phyloP scores from a whole-genome alignment of 2,329 filamentous ascomycete species.

The Xylariaceae sp. region DNA sequence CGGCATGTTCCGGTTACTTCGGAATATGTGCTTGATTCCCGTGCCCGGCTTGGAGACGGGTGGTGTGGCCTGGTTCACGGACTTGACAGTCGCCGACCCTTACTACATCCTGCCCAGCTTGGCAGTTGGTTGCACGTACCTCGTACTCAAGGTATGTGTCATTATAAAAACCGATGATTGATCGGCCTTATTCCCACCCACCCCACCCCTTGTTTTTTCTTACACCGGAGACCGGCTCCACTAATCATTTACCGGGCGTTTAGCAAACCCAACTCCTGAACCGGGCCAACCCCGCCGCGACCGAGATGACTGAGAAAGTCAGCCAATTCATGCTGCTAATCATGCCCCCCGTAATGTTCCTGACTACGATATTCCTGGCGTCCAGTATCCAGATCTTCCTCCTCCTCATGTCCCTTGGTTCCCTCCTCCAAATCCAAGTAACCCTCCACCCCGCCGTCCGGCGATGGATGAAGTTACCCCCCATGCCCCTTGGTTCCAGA shows the following conservation, averaged over 20 bases:
- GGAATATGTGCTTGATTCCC: constrained; percentile 68
- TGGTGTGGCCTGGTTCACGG: constrained; percentile 69
- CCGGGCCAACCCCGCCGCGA: constrained; percentile 22
- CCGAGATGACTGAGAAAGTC: constrained; percentile 33
- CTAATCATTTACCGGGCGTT: background rate
- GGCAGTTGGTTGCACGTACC: constrained; percentile 51
- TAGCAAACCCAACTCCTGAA: constrained; percentile 21
- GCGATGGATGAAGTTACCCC: constrained; percentile 35
- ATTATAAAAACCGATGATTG: too few relatives aligned
- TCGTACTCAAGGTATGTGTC: constrained; percentile 51
- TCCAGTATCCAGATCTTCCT: constrained; percentile 47
- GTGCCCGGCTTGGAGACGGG: constrained; percentile 72
- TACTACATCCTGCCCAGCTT: constrained; percentile 65
- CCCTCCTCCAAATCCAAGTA: constrained; percentile 33
- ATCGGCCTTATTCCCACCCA: too few relatives aligned
- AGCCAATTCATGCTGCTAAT: constrained; percentile 39
- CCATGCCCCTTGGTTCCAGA: constrained; percentile 35
- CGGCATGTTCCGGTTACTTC: constrained; percentile 72
- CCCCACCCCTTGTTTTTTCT: background rate
- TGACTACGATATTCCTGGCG: constrained; percentile 43
- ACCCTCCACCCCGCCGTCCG: constrained; percentile 39
- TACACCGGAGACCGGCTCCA: background rate
- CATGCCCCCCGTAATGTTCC: constrained; percentile 40
- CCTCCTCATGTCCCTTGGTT: constrained; percentile 33
- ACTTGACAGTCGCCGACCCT: constrained; percentile 73